Conservation (phyloP, 768 basidiomycete genomes). For the Pholiota molesta region DNA sequence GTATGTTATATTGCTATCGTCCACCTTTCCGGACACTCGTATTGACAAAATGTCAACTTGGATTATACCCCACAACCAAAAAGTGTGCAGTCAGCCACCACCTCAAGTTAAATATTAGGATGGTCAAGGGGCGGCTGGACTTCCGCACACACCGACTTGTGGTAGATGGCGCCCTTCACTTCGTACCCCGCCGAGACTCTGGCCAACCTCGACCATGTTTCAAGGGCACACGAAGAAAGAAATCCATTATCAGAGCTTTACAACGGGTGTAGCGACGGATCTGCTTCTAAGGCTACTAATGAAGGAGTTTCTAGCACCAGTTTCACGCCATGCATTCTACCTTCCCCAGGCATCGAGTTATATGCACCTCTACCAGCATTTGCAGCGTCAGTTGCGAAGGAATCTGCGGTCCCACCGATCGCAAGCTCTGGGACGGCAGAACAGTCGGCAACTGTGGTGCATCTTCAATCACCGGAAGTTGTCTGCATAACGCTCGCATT, state of each 20-base stretch:
- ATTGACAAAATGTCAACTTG: neutral
- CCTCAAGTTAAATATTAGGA: neutral
- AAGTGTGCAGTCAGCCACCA: conserved; percentile 4
- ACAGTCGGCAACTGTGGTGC: neutral
- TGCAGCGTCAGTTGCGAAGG: neutral
- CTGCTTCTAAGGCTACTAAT: neutral
- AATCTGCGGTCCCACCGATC: neutral
- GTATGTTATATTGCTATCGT: neutral
- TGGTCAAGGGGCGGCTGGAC: neutral
- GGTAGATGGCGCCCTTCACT: conserved; percentile 3
- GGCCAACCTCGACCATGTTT: neutral
- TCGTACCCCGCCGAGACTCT: neutral
- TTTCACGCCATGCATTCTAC: neutral
- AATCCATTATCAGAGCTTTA: neutral
- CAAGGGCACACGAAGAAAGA: neutral
- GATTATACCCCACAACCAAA: neutral
- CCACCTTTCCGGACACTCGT: neutral
- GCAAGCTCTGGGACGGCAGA: neutral
- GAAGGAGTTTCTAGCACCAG: neutral
- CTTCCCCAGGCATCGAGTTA: neutral
- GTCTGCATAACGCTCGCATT: conserved; percentile 16
- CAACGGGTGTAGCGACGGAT: neutral
- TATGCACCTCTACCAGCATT: neutral
- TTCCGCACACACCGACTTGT: neutral
- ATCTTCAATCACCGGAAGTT: conserved; percentile 2